Conservation (phyloP, 1,284 basidiomycete genomes). For the Fomitopsis pinicola region DNA sequence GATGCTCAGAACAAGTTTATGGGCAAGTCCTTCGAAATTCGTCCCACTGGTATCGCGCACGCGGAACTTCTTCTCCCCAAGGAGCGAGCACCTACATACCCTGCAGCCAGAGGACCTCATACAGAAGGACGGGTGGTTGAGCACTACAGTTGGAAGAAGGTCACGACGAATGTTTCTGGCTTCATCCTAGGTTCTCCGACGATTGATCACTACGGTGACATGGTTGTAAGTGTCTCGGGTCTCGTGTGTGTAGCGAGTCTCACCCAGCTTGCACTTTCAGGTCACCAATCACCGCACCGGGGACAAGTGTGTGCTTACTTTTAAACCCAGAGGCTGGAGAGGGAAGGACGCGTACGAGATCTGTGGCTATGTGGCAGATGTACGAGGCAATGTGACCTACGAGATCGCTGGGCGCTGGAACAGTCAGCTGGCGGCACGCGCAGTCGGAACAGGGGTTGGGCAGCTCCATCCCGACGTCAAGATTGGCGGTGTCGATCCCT, state of each 20-base stretch:
- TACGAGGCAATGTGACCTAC: slow-evolving; percentile 65
- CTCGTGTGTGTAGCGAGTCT: neutral
- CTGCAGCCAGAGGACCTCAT: slow-evolving; percentile 39
- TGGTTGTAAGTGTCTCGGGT: slow-evolving; percentile 62
- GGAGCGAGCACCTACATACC: slow-evolving; percentile 57
- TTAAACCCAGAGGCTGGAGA: slow-evolving; percentile 95
- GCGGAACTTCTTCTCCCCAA: slow-evolving; percentile 78
- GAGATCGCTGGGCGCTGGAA: slow-evolving; percentile 98
- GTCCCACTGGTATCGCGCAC: slow-evolving; percentile 93
- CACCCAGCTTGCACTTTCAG: slow-evolving; percentile 31
- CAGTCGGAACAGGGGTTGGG: slow-evolving; percentile 59
- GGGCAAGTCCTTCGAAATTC: slow-evolving; percentile 95
- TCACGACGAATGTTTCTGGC: slow-evolving; percentile 89
- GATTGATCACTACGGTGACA: slow-evolving; percentile 97
- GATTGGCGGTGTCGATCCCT: slow-evolving; percentile 40
- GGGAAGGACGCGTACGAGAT: slow-evolving; percentile 92
- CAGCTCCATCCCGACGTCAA: slow-evolving; percentile 74
- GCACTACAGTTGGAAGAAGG: slow-evolving; percentile 95
- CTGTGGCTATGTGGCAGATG: slow-evolving; percentile 77
- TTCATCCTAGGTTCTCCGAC: slow-evolving; percentile 93
- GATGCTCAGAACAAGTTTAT: slow-evolving; percentile 94
- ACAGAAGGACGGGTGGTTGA: slow-evolving; percentile 59
- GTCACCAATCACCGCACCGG: slow-evolving; percentile 90
- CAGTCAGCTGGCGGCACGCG: slow-evolving; percentile 87
- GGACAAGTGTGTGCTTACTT: slow-evolving; percentile 88